phyloP scores from a whole-genome alignment of 495 filamentous ascomycete genomes.

The Oleoguttula mirabilis region DNA sequence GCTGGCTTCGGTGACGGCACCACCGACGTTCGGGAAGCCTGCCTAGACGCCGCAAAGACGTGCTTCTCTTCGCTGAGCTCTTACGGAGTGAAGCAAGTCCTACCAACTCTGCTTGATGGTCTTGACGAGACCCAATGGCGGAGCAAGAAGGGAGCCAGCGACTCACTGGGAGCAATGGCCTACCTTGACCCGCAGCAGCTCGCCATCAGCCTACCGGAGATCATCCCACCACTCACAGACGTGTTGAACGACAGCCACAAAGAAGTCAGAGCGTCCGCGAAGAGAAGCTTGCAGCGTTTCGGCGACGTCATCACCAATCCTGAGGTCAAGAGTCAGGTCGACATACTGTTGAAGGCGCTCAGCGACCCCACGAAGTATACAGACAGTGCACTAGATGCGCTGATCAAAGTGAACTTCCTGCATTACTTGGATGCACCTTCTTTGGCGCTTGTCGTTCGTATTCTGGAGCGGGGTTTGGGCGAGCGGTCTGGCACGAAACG shows the following conservation, averaged over 20 bases:
- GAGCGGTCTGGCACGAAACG: constrained; percentile 90
- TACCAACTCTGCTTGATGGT: constrained; percentile 84
- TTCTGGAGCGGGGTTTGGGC: constrained; percentile 79
- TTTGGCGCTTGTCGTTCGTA: constrained; percentile 83
- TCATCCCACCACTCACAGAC: constrained; percentile 86
- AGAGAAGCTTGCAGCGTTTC: constrained; percentile 90
- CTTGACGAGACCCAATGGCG: constrained; percentile 94
- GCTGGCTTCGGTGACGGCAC: constrained; percentile 79
- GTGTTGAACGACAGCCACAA: constrained; percentile 97
- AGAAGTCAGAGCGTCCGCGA: constrained; percentile 81
- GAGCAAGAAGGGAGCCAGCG: constrained; percentile 95
- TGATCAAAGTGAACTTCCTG: constrained; percentile 92
- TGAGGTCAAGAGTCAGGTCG: constrained; percentile 82
- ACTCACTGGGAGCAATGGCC: constrained; percentile 92
- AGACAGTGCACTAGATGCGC: constrained; percentile 79
- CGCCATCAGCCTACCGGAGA: constrained; percentile 80
- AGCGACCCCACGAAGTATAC: constrained; percentile 97
- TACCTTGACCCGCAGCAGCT: constrained; percentile 93
- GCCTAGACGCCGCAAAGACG: constrained; percentile 82
- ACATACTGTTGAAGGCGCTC: constrained; percentile 84
- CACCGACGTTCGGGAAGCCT: constrained; percentile 81
- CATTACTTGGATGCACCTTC: constrained; percentile 96
- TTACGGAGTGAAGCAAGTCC: constrained; percentile 85
- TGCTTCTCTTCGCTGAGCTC: constrained; percentile 89
- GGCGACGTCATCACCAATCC: constrained; percentile 97